Conservation (phyloP, 306 rosid genomes). For the Vicia villosa region DNA sequence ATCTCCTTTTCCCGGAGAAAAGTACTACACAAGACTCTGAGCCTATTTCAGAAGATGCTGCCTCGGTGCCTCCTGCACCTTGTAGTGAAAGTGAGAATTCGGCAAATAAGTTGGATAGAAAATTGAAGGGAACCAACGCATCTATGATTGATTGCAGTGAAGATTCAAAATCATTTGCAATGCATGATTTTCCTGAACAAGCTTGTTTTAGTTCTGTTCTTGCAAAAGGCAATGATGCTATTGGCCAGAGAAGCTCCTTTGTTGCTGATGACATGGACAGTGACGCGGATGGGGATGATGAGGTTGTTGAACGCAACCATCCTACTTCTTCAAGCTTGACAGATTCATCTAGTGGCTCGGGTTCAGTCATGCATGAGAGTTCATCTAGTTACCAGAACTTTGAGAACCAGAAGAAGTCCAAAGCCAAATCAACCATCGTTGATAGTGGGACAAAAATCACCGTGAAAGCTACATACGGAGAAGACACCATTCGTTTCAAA, state of each 20-base stretch:
- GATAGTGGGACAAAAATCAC: constrained; percentile 52
- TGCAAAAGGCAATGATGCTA: constrained; percentile 34
- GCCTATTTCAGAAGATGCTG: constrained; percentile 35
- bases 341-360: constrained; percentile 59
- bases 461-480: constrained; percentile 75
- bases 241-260: constrained; percentile 46
- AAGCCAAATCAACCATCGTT: constrained; percentile 41
- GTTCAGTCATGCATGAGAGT: constrained; percentile 47
- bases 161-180: constrained; percentile 49
- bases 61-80: constrained; percentile 32
- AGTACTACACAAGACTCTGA: constrained; percentile 35
- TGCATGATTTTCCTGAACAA: constrained; percentile 37
- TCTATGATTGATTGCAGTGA: constrained; percentile 38
- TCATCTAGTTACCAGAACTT: constrained; percentile 64
- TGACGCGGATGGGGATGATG: constrained; percentile 42
- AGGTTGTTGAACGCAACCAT: constrained; percentile 50
- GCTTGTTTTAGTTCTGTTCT: constrained; percentile 36
- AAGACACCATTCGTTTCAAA: constrained; percentile 77
- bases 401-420: constrained; percentile 50
- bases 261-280: constrained; percentile 43
- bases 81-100: constrained; percentile 37
- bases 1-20: constrained; percentile 45
- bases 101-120: constrained; percentile 46
- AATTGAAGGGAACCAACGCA: constrained; percentile 32
- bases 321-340: constrained; percentile 61